Percentiles rank a stretch among this genome's conserved stretches.
These are phyloP conservation scores for Diaporthe vaccinii DNA, from an alignment of 2,329 filamentous ascomycete species.

Conservation along the genomic window DNA sequence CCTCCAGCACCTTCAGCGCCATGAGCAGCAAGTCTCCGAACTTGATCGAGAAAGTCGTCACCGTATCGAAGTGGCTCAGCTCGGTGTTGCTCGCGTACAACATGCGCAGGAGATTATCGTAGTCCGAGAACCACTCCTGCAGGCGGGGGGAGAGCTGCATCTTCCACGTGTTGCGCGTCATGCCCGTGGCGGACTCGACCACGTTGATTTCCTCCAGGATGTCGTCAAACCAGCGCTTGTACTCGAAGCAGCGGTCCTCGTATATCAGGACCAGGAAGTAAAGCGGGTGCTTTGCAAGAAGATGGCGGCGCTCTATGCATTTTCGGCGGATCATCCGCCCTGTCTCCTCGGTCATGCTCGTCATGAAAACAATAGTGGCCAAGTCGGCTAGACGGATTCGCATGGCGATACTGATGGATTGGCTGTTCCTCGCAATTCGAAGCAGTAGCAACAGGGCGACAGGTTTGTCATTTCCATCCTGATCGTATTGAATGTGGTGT, in stretches of 20 bases:
- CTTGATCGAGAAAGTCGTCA: conserved; percentile 26
- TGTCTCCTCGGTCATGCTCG: conserved; percentile 8
- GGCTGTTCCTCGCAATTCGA: conserved; percentile 22
- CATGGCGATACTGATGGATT: conserved; percentile 26
- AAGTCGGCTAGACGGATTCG: conserved; percentile 25
- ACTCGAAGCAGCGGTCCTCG: conserved; percentile 15
- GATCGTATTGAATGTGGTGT: conserved; percentile 27
- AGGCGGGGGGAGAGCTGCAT: neutral
- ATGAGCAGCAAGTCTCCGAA: neutral
- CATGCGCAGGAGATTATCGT: conserved; percentile 24
- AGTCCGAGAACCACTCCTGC: conserved; percentile 31
- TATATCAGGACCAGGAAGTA: conserved; percentile 29
- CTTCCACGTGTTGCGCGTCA: conserved; percentile 31
- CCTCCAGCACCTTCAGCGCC: neutral
- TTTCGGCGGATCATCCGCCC: neutral
- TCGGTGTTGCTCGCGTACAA: conserved; percentile 30
- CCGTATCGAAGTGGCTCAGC: conserved; percentile 26
- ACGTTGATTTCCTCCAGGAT: conserved; percentile 24
- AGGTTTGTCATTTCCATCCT: neutral
- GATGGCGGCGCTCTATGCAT: conserved; percentile 4
- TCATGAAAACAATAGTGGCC: conserved; percentile 24
- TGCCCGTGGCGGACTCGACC: conserved; percentile 29
- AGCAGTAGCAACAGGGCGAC: conserved; percentile 25
- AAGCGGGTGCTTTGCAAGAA: conserved; percentile 12
- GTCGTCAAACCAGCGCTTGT: conserved; percentile 27